Conservation (phyloP, 192 early-diverging fungal species). For the Entophlyctis luteolus region DNA sequence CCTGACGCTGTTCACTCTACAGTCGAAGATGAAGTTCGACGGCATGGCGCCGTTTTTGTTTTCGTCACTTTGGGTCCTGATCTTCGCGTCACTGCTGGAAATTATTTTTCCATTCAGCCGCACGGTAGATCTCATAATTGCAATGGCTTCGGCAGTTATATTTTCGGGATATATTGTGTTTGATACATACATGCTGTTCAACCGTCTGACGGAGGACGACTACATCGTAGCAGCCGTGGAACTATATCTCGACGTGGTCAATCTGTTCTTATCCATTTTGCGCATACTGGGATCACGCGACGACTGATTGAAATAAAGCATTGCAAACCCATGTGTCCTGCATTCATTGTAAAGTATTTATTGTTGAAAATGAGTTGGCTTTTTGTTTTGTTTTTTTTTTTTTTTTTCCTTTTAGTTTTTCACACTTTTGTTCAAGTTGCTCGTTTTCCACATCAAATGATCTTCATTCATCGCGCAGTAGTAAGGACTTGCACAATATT, state of each 20-base stretch:
- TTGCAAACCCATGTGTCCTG: not conserved
- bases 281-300: conserved; percentile 19
- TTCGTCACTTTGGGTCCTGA: conserved; percentile 56
- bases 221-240: conserved; percentile 56
- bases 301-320: not conserved
- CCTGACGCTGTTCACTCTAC: conserved; percentile 73
- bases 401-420: no score
- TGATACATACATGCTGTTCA: conserved; percentile 69
- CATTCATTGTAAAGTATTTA: no score
- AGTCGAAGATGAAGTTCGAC: conserved; percentile 52
- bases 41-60: conserved; percentile 43
- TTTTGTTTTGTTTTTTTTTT: no score
- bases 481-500: no score
- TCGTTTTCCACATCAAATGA: no score
- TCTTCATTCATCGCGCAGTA: no score
- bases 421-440: no score
- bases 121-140: conserved; percentile 54
- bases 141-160: conserved; percentile 56
- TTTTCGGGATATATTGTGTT: conserved; percentile 74
- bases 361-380: no score
- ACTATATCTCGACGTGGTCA: conserved; percentile 74
- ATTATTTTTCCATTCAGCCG: conserved; percentile 68
- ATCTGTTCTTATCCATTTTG: conserved; percentile 60
- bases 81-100: conserved; percentile 61
- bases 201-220: conserved; percentile 67